These are phyloP conservation scores for Hypoxylon sp. DNA, from an alignment of 2,329 filamentous ascomycete genomes.

Conservation along the genomic window DNA sequence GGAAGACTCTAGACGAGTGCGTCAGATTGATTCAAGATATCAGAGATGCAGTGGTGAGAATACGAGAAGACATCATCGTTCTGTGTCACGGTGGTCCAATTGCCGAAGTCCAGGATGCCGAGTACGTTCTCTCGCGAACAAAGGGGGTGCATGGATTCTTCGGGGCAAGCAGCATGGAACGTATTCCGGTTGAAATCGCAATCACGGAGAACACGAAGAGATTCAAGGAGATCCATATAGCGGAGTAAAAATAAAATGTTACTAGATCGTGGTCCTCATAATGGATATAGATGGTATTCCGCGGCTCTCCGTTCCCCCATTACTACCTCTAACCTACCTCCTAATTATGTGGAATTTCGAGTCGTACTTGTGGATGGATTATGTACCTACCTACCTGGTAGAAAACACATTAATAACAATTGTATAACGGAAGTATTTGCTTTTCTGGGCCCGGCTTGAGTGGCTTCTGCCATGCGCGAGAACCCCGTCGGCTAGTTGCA, in stretches of 20 bases:
- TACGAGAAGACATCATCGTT: conserved; percentile 73
- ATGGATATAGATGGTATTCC: background rate
- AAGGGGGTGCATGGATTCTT: conserved; percentile 79
- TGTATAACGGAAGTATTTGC: too few relatives aligned
- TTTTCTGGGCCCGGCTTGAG: background rate
- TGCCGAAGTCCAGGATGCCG: conserved; percentile 73
- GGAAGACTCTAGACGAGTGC: conserved; percentile 75
- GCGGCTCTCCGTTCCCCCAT: background rate
- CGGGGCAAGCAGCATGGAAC: conserved; percentile 78
- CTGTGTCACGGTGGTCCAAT: conserved; percentile 81
- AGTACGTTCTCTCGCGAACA: conserved; percentile 72
- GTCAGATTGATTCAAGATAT: conserved; percentile 74
- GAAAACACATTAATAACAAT: background rate
- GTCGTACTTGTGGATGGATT: background rate
- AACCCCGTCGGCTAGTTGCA: background rate
- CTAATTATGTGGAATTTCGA: background rate
- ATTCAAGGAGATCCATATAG: conserved; percentile 53
- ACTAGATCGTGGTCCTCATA: background rate
- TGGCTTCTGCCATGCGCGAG: background rate
- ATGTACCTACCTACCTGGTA: too few relatives aligned
- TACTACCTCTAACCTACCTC: background rate
- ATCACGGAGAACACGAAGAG: conserved; percentile 64
- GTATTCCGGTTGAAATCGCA: conserved; percentile 76
- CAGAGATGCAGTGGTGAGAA: conserved; percentile 68
- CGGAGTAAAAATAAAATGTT: background rate